These are phyloP conservation scores for Aureobasidium melanogenum DNA, from an alignment of 2,329 filamentous ascomycete species.

Conservation along the genomic window DNA sequence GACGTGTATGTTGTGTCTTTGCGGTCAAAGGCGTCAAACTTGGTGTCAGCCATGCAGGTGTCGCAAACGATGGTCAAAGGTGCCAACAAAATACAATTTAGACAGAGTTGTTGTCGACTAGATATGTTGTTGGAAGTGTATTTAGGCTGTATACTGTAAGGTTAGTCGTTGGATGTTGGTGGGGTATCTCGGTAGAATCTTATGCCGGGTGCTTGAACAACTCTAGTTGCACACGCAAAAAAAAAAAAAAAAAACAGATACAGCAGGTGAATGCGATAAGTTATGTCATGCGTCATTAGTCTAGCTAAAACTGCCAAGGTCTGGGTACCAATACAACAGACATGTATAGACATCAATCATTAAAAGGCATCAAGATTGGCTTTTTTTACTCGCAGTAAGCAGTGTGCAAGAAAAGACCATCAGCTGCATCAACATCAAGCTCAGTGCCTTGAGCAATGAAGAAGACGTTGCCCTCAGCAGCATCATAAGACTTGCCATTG, in stretches of 20 bases:
- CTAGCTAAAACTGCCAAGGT: background rate
- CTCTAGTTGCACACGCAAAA: background rate
- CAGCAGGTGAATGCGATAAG: too few species aligned
- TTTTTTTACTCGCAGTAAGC: slow-evolving; percentile 34
- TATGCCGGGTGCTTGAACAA: background rate
- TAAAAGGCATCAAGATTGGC: background rate
- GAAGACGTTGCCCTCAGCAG: slow-evolving; percentile 56
- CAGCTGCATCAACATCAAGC: slow-evolving; percentile 36
- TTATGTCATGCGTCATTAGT: background rate
- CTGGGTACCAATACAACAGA: background rate
- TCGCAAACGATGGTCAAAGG: background rate
- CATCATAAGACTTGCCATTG: slow-evolving; percentile 42
- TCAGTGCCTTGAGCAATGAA: slow-evolving; percentile 54
- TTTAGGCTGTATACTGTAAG: background rate
- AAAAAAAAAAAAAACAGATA: background rate
- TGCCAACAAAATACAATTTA: background rate
- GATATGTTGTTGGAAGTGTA: background rate
- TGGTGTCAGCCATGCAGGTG: slow-evolving; percentile 8
- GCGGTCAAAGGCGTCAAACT: slow-evolving; percentile 32
- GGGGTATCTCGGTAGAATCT: background rate
- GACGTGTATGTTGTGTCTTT: slow-evolving; percentile 34
- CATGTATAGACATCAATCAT: slow-evolving; percentile 2
- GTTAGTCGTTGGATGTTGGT: background rate
- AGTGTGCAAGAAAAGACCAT: slow-evolving; percentile 40
- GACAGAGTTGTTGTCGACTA: background rate